Base-by-base conservation (phyloP, 2,329 filamentous ascomycete species). In the Hirsutella minnesotensis region DNA sequence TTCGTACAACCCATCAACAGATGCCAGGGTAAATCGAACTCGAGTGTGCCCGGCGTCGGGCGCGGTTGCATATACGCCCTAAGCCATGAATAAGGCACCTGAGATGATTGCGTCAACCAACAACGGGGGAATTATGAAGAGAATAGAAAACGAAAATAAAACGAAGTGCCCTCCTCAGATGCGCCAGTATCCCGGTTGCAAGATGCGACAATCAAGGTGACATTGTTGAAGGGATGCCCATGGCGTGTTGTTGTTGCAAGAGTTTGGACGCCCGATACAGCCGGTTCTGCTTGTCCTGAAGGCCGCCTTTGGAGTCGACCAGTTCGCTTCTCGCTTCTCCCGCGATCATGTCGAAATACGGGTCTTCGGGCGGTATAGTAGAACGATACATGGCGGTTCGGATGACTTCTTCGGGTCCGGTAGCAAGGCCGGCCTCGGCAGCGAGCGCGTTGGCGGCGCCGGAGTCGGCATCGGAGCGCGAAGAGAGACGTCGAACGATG, bases 251-350 rank as follows among this genome's bases (percentile, higher is more conserved):
- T 36, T 56, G 52, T 24, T 53, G 51, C 33, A 70, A 54, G 40
- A 72, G 50, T 42, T 53, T 57, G 24, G 62, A 58, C 1, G 69
- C 68, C 24, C 67, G 56, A 34, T 56, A 53, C 22, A 72, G 46
- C 40, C 68, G 58, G 34, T 64, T 63, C 40, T 62, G 57, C 45
- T 56, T 64, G 38, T 63, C 57, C 38, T 50, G 53, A 38, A 66
- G 48, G 3, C 56, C 56, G 9, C 53, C 53, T 34, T 47, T 46
- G 7, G 46, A 49, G 35, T 51, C 49, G 12, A 27, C 24, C 7
- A 27, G 24, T 12, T 53, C 50, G 29, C 53, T 53, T 41, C 51
- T 58, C 22, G 56, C 53, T 21, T 52, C 52, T 10, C 36, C 49
- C 13, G 36, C 44, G 7, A 46, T 49, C 37, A 52, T 52, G 12